Percentiles rank a stretch among this genome's conserved stretches.
These are phyloP conservation scores for Kwoniella bestiolae DNA, from an alignment of 768 basidiomycete genomes.

Conservation along the genomic window DNA sequence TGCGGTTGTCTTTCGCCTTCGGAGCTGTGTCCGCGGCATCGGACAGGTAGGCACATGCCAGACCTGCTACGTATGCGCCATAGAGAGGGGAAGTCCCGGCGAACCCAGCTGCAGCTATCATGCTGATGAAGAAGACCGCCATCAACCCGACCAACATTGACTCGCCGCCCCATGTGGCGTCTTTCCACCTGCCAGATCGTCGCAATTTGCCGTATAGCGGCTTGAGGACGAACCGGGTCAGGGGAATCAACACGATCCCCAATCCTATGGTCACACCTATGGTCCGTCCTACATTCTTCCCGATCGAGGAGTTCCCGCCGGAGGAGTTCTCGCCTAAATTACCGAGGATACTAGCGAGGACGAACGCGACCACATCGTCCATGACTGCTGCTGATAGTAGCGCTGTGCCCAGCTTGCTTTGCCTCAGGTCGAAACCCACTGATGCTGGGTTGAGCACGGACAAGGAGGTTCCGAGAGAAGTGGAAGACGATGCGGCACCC, in stretches of 20 bases:
- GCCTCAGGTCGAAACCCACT: slow-evolving; percentile 58
- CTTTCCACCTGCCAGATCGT: not conserved
- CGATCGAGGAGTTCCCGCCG: slow-evolving; percentile 22
- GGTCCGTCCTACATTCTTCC: slow-evolving; percentile 61
- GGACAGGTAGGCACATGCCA: slow-evolving; percentile 59
- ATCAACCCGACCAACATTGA: slow-evolving; percentile 57
- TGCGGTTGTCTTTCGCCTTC: not conserved
- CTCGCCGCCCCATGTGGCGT: slow-evolving; percentile 6
- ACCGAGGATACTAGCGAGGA: slow-evolving; percentile 65
- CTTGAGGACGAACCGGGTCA: slow-evolving; percentile 51
- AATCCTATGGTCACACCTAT: slow-evolving; percentile 66
- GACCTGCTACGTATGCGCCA: slow-evolving; percentile 68
- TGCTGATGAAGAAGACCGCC: slow-evolving; percentile 59
- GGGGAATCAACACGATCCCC: slow-evolving; percentile 59
- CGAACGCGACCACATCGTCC: slow-evolving; percentile 69
- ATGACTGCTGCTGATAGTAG: slow-evolving; percentile 68
- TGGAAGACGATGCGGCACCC: slow-evolving; percentile 68
- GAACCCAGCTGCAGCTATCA: slow-evolving; percentile 62
- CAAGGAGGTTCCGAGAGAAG: slow-evolving; percentile 72
- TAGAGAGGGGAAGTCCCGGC: slow-evolving; percentile 68
- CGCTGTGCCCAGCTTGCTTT: slow-evolving; percentile 65
- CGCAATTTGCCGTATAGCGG: slow-evolving; percentile 40
- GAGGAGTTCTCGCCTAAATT: slow-evolving; percentile 29
- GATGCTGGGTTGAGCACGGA: slow-evolving; percentile 60
- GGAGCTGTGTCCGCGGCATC: not conserved